phyloP scores from a whole-genome alignment of 768 basidiomycete species.

The Lactarius hatsudake region DNA sequence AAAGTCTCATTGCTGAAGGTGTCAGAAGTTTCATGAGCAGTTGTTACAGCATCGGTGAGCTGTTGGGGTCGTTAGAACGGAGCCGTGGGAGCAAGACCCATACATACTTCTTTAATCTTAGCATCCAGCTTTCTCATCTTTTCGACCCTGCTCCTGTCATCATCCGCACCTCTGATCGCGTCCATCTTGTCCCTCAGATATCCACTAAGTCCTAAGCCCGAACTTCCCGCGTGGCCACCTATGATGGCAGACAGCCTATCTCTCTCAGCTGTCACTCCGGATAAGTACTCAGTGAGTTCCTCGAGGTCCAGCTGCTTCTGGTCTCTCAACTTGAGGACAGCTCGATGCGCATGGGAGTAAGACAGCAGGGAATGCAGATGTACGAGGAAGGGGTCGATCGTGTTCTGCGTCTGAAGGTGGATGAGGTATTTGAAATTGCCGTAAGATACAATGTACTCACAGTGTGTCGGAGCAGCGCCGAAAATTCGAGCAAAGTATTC shows the following conservation, averaged over 20 bases:
- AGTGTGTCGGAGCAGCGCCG: slow-evolving; percentile 79
- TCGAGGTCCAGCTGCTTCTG: slow-evolving; percentile 99
- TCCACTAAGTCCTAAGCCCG: slow-evolving; percentile 78
- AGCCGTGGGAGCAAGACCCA: neutral
- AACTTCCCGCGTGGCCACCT: slow-evolving; percentile 83
- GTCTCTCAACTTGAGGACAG: slow-evolving; percentile 93
- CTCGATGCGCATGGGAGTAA: slow-evolving; percentile 91
- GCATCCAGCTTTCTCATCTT: slow-evolving; percentile 89
- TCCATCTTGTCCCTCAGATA: slow-evolving; percentile 94
- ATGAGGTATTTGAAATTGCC: neutral
- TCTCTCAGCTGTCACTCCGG: slow-evolving; percentile 88
- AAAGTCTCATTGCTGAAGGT: slow-evolving; percentile 96
- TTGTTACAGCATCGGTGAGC: slow-evolving; percentile 95
- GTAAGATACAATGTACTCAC: slow-evolving; percentile 42
- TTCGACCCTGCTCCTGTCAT: slow-evolving; percentile 89
- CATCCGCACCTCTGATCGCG: slow-evolving; percentile 86
- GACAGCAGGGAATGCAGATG: slow-evolving; percentile 89
- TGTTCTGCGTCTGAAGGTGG: slow-evolving; percentile 69
- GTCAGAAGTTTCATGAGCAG: slow-evolving; percentile 92
- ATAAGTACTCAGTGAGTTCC: slow-evolving; percentile 92
- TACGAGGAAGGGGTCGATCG: slow-evolving; percentile 85
- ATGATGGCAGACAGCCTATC: slow-evolving; percentile 89
- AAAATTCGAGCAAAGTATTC: slow-evolving; percentile 93
- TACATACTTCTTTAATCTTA: slow-evolving; percentile 90
- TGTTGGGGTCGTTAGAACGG: slow-evolving; percentile 34